Percentiles rank a stretch among this genome's conserved stretches.
These are phyloP conservation scores for Tricholoma hemisulphureum DNA, from an alignment of 768 basidiomycete species.

Conservation along the genomic window DNA sequence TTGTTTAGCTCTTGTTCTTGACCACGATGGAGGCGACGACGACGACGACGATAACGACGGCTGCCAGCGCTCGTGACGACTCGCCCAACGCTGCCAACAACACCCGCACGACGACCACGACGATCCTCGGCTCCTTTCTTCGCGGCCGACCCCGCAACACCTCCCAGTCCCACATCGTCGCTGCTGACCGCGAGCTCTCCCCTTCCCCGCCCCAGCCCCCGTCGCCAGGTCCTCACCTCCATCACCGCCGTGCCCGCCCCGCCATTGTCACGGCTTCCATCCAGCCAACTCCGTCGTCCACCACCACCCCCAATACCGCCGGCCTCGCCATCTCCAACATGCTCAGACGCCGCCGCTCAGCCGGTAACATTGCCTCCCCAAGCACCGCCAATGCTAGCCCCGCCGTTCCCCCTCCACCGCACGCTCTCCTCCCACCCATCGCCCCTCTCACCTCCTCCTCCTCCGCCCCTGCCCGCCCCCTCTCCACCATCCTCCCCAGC, in stretches of 20 bases:
- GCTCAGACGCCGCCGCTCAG: constrained; percentile 66
- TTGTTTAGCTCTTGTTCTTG: no score
- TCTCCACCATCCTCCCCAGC: background rate
- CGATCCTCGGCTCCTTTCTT: constrained; percentile 72
- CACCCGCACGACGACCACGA: constrained; percentile 58
- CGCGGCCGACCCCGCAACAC: constrained; percentile 67
- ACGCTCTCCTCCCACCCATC: constrained; percentile 15
- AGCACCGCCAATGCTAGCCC: constrained; percentile 11
- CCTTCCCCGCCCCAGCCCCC: constrained; percentile 44
- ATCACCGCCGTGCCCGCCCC: constrained; percentile 25
- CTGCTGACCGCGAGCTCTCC: constrained; percentile 37
- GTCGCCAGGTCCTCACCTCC: constrained; percentile 27
- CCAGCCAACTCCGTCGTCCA: constrained; percentile 34
- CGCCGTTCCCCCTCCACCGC: background rate
- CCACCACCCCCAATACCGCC: constrained; percentile 20
- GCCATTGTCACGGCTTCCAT: constrained; percentile 34
- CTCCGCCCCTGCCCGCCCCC: background rate
- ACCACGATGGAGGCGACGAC: no score
- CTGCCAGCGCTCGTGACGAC: background rate
- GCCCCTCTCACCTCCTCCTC: constrained; percentile 13
- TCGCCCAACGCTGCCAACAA: background rate
- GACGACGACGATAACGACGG: no score
- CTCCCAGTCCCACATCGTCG: constrained; percentile 58
- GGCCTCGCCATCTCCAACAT: constrained; percentile 58
- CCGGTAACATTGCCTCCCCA: constrained; percentile 45